A percentile compares a stretch with the other conserved stretches of the same genome.
phyloP scores from a whole-genome alignment of 306 rosid genomes.

The Cucurbita ficifolia region DNA sequence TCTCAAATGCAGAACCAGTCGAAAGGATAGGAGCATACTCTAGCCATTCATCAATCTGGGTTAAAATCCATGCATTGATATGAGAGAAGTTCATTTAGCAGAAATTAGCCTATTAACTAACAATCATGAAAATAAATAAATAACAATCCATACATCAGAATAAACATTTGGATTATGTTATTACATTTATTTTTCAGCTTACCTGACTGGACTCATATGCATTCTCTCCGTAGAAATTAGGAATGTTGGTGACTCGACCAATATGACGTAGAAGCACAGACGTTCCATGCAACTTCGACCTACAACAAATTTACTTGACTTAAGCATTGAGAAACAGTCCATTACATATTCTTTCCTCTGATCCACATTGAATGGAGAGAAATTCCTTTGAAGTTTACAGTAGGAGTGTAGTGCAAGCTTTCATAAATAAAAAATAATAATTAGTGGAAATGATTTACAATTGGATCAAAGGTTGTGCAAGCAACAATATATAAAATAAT shows the following conservation, averaged over 20 bases:
- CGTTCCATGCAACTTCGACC: slow-evolving; percentile 51
- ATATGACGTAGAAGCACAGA: slow-evolving; percentile 51
- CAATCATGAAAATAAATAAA: neutral
- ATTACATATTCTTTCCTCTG: neutral
- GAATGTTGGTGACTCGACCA: slow-evolving; percentile 34
- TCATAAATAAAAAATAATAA: neutral
- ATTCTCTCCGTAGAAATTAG: slow-evolving; percentile 54
- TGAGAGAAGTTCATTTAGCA: neutral
- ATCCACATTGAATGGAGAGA: neutral
- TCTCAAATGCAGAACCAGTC: slow-evolving; percentile 73
- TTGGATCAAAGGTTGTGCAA: neutral
- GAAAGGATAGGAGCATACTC: slow-evolving; percentile 60
- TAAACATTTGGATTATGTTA: neutral
- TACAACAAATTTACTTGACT: slow-evolving; percentile 7
- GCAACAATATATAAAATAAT: neutral
- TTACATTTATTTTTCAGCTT: slow-evolving; percentile 5
- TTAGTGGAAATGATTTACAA: neutral
- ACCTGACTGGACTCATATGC: slow-evolving; percentile 57
- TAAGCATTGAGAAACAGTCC: neutral
- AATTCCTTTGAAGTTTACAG: neutral
- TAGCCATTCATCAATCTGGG: slow-evolving; percentile 70
- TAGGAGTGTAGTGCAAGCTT: neutral
- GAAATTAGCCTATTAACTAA: neutral
- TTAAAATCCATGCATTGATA: neutral
- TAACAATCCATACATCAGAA: neutral